Evolutionary conservation across 345 rosid species (phyloP).

Genomic region (Boechera divaricarpa): DNA sequence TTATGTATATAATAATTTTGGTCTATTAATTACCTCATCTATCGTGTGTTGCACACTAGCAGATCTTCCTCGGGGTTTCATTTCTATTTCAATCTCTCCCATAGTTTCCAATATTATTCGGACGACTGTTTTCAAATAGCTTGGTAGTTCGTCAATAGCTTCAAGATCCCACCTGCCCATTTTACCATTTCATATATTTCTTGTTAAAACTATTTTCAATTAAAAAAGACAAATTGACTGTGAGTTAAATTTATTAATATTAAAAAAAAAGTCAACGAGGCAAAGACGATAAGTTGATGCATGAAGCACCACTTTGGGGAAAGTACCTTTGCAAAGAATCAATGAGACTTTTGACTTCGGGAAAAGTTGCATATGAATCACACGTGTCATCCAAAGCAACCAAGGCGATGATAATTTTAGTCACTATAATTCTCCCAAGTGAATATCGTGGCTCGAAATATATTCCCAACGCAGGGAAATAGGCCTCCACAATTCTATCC

Average conservation of each 20-base stretch:
- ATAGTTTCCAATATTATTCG: not conserved
- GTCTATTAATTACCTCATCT: not conserved
- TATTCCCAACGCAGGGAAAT: not conserved
- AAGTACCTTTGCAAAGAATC: conserved; percentile 19
- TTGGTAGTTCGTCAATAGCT: conserved; percentile 5
- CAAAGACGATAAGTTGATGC: not conserved
- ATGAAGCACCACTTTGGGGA: too few relatives aligned
- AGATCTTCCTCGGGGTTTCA: not conserved
- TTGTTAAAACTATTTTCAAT: not conserved
- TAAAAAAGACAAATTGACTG: too few relatives aligned
- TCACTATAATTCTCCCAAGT: not conserved
- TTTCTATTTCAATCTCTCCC: not conserved
- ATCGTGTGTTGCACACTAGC: not conserved
- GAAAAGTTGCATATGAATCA: conserved; percentile 29
- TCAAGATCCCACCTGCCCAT: conserved; percentile 18
- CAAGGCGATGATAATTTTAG: not conserved
- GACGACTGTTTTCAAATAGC: not conserved
- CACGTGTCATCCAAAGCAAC: conserved; percentile 29
- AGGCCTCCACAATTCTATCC: conserved; percentile 27
- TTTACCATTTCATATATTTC: not conserved
- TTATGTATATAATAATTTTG: too few relatives aligned
- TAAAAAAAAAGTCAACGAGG: too few relatives aligned
- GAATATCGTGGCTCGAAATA: conserved; percentile 28
- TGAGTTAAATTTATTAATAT: too few relatives aligned
- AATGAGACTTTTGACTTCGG: not conserved